phyloP scores from a whole-genome alignment of 1,139 yeast species.

The Blastobotrys illinoisensis region DNA sequence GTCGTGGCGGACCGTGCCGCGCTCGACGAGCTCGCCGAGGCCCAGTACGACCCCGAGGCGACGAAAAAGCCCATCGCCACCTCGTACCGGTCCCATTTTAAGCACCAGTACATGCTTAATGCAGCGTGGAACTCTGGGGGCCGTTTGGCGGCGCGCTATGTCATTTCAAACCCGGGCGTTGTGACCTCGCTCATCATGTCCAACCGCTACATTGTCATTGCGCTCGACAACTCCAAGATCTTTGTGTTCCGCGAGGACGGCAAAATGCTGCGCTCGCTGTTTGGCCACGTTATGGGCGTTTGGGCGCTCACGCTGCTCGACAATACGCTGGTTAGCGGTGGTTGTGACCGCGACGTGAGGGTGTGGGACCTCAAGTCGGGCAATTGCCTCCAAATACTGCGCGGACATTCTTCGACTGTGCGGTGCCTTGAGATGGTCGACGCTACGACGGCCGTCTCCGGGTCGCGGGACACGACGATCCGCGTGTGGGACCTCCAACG shows the following conservation, averaged over 20 bases:
- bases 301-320: slow-evolving; percentile 90
- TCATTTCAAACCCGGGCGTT: slow-evolving; percentile 32
- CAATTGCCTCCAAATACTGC: slow-evolving; percentile 66
- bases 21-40: slow-evolving; percentile 28
- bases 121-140: slow-evolving; percentile 41
- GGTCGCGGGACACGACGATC: slow-evolving; percentile 84
- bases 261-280: slow-evolving; percentile 55
- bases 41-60: slow-evolving; percentile 34
- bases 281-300: slow-evolving; percentile 95
- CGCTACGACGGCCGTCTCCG: slow-evolving; percentile 72
- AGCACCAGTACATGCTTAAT: slow-evolving; percentile 38
- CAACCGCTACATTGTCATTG: slow-evolving; percentile 36
- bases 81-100: slow-evolving; percentile 38
- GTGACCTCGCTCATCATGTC: slow-evolving; percentile 38
- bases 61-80: slow-evolving; percentile 32
- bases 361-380: slow-evolving; percentile 84
- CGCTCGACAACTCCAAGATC: slow-evolving; percentile 40
- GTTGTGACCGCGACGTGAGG: slow-evolving; percentile 84
- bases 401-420: slow-evolving; percentile 94
- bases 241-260: slow-evolving; percentile 56
- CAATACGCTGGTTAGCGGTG: slow-evolving; percentile 77
- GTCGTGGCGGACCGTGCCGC: slow-evolving; percentile 11
- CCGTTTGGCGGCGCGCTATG: slow-evolving; percentile 37
- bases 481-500: slow-evolving; percentile 86
- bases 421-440: slow-evolving; percentile 78